Base-by-base conservation (phyloP, 129 eudicot species). In the Glebionis coronaria region DNA sequence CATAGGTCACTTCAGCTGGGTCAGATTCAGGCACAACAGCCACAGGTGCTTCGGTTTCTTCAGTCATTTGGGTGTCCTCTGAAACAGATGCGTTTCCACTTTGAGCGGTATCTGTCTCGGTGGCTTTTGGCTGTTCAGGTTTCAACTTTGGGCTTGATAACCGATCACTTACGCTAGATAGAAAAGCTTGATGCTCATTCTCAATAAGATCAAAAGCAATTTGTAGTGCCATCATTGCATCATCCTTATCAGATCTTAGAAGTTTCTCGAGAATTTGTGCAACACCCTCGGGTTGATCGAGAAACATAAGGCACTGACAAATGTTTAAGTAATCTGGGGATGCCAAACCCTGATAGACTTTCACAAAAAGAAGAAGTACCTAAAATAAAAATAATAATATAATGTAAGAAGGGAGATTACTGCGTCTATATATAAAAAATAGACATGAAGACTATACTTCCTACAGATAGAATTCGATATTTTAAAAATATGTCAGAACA, bases 171-270 rank as follows among this genome's bases (percentile, higher is more conserved):
- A 93, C 98, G 60, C 85, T 82, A 83, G 88, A 73, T 42, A 93
- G 92, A 80, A 93, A 93, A 72, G 98, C 98, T 75, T 93, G 98
- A 71, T 86, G 96, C 75, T 93, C 98, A 75, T 93, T 93, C 73
- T 86, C 98, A 42, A 84, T 86, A 51, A 93, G 90, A 69, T 93
- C 98, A 81, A 93, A 93, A 51, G 90, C 95, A 65, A 88, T 86
- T 75, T 93, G 98, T 66, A 86, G 84, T 27, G 98, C 96, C 82
- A 93, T 74, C 68, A 88, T 66, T 44, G 95, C 98, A 82, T 93
- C 96, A 63, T 93, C 98, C 68, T 80, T 83, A 52, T 86, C 90
- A 50, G 96, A 86, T 63, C 86, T 65, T 35, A 93, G 21, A 44
- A 93, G 96, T 46, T 88, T 86, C 78, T 88, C 96, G 45, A 93